These are phyloP conservation scores for Acanthamoeba sp. DNA, from an alignment of 208 protist species.

Conservation along the genomic window DNA sequence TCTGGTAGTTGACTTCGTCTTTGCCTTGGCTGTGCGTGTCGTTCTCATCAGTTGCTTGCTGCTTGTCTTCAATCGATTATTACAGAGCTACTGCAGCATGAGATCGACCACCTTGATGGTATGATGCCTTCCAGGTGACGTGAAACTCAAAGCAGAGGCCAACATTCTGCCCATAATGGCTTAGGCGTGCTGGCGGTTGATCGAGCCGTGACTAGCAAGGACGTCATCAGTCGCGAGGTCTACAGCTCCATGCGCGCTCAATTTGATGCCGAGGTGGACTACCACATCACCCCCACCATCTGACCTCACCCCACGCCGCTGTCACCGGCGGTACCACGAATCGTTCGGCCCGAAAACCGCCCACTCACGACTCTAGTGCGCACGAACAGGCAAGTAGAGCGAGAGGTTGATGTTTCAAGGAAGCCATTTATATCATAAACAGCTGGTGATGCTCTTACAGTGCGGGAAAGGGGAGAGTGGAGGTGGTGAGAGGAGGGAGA, in stretches of 20 bases:
- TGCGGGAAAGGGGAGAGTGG: neutral
- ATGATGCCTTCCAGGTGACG: neutral
- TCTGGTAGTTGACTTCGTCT: too few relatives aligned
- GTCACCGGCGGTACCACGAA: too few relatives aligned
- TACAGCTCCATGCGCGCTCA: neutral
- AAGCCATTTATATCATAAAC: conserved; percentile 23
- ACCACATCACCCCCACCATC: conserved; percentile 36
- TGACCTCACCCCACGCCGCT: neutral
- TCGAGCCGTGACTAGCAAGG: neutral
- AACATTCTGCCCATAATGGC: neutral
- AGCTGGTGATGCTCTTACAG: neutral
- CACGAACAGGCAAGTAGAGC: too few relatives aligned
- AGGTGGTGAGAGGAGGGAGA: neutral
- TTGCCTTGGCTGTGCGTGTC: too few relatives aligned
- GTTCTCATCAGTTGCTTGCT: neutral
- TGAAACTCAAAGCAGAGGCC: neutral
- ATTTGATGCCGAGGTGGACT: conserved; percentile 39
- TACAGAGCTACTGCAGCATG: conserved; percentile 55
- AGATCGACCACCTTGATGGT: conserved; percentile 69
- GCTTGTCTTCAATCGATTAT: too few relatives aligned
- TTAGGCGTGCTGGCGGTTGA: conserved; percentile 31
- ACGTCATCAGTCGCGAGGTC: conserved; percentile 31
- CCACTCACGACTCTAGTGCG: too few relatives aligned
- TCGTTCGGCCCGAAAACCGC: too few relatives aligned
- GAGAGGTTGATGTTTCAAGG: too few relatives aligned